A percentile compares a stretch with the other conserved stretches of the same genome.
Evolutionary conservation across 257 asterid genomes (phyloP).

Genomic region (Gynochthodes officinalis): DNA sequence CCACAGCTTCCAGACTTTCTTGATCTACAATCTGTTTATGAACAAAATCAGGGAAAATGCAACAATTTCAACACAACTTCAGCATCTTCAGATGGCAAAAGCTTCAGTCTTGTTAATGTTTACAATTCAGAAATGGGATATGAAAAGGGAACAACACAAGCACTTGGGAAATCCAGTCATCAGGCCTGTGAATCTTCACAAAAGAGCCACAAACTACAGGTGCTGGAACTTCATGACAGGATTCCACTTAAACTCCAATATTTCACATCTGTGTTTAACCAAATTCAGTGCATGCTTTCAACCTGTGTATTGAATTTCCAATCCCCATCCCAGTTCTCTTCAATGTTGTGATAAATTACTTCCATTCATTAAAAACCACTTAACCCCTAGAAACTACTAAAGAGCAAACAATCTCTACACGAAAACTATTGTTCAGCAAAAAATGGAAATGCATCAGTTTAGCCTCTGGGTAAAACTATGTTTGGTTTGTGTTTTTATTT

Average conservation of each 20-base stretch:
- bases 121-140: neutral
- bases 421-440: too few species aligned
- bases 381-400: too few species aligned
- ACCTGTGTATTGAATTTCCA: too few species aligned
- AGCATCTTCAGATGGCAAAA: neutral
- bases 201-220: neutral
- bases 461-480: neutral
- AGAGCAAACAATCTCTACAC: too few species aligned
- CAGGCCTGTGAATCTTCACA: neutral
- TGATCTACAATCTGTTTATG: conserved; percentile 75
- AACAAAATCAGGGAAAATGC: neutral
- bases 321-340: too few species aligned
- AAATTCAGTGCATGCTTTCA: neutral
- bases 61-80: neutral
- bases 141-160: too few species aligned
- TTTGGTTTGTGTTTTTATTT: too few species aligned
- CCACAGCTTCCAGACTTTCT: conserved; percentile 49
- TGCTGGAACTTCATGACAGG: neutral
- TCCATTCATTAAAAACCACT: too few species aligned
- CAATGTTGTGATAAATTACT: too few species aligned
- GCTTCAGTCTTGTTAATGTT: too few species aligned
- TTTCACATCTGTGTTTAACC: neutral
- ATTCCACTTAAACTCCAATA: neutral
- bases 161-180: neutral
- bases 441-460: neutral